Evolutionary conservation across 345 rosid species (phyloP), one percentile per base, ranked within the genome.

Genomic region (Rhizophora apiculata): DNA sequence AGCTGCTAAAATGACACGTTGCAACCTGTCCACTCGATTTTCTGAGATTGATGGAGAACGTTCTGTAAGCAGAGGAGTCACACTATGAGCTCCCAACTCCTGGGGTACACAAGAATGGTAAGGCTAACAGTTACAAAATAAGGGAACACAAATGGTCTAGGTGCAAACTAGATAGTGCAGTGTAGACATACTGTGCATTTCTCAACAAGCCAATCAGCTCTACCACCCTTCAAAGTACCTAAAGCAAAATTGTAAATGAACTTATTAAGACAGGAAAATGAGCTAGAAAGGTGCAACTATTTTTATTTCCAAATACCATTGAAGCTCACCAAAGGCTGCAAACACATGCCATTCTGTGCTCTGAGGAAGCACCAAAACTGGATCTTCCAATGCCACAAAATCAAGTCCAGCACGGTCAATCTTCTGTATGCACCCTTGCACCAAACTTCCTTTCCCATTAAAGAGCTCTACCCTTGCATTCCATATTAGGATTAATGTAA

Each of bases 191-290:
- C 99, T 0, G 92, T 81, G 78, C 99, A 95, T 85, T 91, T 95
- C 82, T 95, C 99, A 51, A 95, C 81, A 46, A 95, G 89, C 99
- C 97, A 95, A 36, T 91, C 99, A 64, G 96, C 96, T 71, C 97
- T 85, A 79, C 97, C 97, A 52, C 97, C 97, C 77, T 91, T 95
- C 52, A 89, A 78, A 65, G 96, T 84, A 68, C 96, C 97, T 91
- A 81, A 66, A 70, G 10, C 60, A 70, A 32, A 71, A 74, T 37
- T 43, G 20, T 36, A 31, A 56, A 78, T 22, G 8, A 65, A 68
- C 43, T 74, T 29, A 53, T 19, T 11, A 46, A 5, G 8, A 57
- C 58, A 53, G 8, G 15, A 13, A 4, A 31, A 60, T 19, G 9
- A 59, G 65, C 51, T 55, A 30, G 10, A 71, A 21, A 53, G 19